Evolutionary conservation across 768 basidiomycete genomes (phyloP).

Genomic region (Tylopilus cervinicoccineus): DNA sequence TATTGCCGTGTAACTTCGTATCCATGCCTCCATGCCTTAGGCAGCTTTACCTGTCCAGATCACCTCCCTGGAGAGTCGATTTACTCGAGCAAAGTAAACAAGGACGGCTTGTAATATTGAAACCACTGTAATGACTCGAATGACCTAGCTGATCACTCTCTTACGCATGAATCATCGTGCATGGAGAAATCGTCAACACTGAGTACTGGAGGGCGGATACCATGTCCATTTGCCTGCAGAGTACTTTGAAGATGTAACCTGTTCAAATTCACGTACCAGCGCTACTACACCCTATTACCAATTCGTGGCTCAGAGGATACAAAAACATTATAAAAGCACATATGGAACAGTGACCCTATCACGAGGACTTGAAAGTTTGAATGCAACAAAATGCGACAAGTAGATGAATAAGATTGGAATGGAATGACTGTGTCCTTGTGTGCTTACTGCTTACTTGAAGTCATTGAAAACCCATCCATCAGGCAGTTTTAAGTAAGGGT

Average conservation of each 20-base stretch:
- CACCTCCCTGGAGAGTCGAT: constrained; percentile 60
- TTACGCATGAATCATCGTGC: background rate
- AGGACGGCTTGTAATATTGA: background rate
- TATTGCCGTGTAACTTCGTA: background rate
- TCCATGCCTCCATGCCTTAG: constrained; percentile 31
- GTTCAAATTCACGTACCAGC: constrained; percentile 30
- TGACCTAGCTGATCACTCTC: background rate
- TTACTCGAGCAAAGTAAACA: constrained; percentile 49
- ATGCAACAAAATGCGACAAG: constrained; percentile 21
- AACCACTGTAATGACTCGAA: background rate
- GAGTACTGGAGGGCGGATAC: too few species aligned
- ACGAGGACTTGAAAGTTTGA: constrained; percentile 13
- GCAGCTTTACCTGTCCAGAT: constrained; percentile 63
- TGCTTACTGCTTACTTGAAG: constrained; percentile 26
- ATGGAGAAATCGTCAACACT: background rate
- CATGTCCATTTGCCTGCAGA: background rate
- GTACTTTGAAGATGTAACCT: background rate
- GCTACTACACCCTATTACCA: constrained; percentile 28
- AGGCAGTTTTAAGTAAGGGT: constrained; percentile 73
- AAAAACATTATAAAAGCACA: constrained; percentile 32
- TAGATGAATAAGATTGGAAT: constrained; percentile 28
- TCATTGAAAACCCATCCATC: constrained; percentile 74
- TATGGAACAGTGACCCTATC: constrained; percentile 26
- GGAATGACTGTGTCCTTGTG: constrained; percentile 15
- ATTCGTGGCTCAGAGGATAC: constrained; percentile 23